Evolutionary conservation across 2,329 filamentous ascomycete species (phyloP).

Genomic region (Parafenestella ontariensis): DNA sequence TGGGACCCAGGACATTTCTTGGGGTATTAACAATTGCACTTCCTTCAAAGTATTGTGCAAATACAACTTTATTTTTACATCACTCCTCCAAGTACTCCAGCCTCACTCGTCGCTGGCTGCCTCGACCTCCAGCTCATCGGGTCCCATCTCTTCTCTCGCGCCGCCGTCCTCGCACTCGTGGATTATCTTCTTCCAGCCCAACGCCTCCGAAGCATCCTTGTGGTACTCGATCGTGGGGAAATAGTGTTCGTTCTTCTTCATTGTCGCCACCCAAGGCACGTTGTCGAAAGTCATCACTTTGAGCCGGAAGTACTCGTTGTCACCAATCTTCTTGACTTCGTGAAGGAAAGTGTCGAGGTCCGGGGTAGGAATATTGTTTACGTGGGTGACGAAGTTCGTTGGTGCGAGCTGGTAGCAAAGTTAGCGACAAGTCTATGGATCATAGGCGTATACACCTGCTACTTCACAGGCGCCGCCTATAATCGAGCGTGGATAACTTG

Average conservation of each 20-base stretch:
- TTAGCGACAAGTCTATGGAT: conserved; percentile 1
- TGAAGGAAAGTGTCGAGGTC: conserved; percentile 81
- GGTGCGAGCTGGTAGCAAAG: conserved; percentile 76
- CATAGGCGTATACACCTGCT: not conserved
- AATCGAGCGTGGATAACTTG: conserved; percentile 7
- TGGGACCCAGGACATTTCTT: not conserved
- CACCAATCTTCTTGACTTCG: conserved; percentile 85
- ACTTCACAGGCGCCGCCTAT: no score
- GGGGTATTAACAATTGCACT: not conserved
- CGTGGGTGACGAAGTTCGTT: conserved; percentile 96
- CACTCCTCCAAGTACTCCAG: not conserved
- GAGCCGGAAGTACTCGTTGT: conserved; percentile 97
- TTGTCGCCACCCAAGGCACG: conserved; percentile 98
- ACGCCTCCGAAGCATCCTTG: conserved; percentile 60
- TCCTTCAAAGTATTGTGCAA: not conserved
- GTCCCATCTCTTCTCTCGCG: conserved; percentile 38
- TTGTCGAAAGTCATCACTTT: conserved; percentile 99
- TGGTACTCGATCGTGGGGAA: conserved; percentile 72
- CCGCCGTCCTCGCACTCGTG: conserved; percentile 58
- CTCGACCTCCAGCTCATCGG: conserved; percentile 39
- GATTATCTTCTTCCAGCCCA: conserved; percentile 65
- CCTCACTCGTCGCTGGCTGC: conserved; percentile 23
- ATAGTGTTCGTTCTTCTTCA: conserved; percentile 99
- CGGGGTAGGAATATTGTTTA: conserved; percentile 86
- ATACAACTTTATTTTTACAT: not conserved